Evolutionary conservation across 257 asterid genomes (phyloP), one percentile per base, ranked within the genome.

Genomic region (Catharanthus roseus): DNA sequence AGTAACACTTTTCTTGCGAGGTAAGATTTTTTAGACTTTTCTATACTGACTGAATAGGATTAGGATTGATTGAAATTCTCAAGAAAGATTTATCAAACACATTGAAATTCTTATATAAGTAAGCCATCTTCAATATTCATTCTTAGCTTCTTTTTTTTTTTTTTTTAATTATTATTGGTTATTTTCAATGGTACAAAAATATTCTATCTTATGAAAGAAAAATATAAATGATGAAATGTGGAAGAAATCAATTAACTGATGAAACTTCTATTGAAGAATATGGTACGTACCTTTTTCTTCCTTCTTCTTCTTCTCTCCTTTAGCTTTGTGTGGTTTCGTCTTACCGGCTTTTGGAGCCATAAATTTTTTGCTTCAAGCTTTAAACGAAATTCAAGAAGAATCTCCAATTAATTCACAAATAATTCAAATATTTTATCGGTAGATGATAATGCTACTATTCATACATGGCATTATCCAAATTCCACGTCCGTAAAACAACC

Each of bases 231-330:
- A n/a, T n/a, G n/a, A 47, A 47, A 38, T 1, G 3, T 47, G 6
- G 53, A 41, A 65, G 38, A 41, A 65, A 65, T n/a, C n/a, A n/a
- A n/a, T n/a, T n/a, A n/a, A 41, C 34, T 28, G 23, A 38, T 11
- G 36, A 11, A 21, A 51, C 28, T 51, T n/a, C n/a, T 16, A 50
- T 50, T 28, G n/a, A 51, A 51, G 58, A 26, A 11, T 56, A 11
- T 24, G 0, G 13, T 4, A 21, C 68, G 60, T 16, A 89, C 96
- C 96, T 84, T 88, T 90, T 81, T 90, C 96, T 78, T 90, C 96
- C 77, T 90, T 90, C 88, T 90, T 90, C 90, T 88, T 88, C 88
- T 88, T 90, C 72, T 90, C 96, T 74, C 93, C 96, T 83, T 87
- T 87, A 66, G 82, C 75, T 75, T 83, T 87, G 85, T 90, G 91